Evolutionary conservation across 306 rosid genomes (phyloP), one percentile per base, ranked within the genome.

Genomic region (Leucaena leucocephala): DNA sequence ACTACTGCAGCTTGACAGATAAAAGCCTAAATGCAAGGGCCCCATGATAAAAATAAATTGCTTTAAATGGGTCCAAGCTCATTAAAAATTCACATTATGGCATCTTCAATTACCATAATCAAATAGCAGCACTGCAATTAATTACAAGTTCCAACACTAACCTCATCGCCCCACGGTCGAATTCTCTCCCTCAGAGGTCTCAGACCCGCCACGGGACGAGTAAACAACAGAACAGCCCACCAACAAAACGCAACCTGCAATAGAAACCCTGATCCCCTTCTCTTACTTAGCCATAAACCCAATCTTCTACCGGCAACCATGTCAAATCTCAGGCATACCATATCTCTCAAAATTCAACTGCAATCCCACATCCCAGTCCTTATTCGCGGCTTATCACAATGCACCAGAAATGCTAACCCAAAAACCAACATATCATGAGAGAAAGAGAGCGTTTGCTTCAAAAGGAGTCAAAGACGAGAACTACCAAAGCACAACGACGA

Each of bases 141-240:
- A 80, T 19, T 2, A 27, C 35, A 83, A 76, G 13, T 62, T n/a
- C 21, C 42, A 67, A 38, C 21, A 74, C 90, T 55, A 86, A 95
- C 99, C 99, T 95, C 99, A 74, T 93, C 98, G 22, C 96, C 97
- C 99, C 99, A 95, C 0, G 98, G 89, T 16, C 90, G 90, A 84
- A 93, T 81, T 76, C 90, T 86, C 75, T 95, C 99, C 87, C 99
- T 83, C 33, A 95, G 85, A 19, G 99, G 99, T 85, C 99, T 90
- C 63, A 95, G 84, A 81, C 91, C 90, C 16, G 74, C 88, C 84
- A 81, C 98, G 45, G 96, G 91, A 87, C 73, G 84, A 42, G 78
- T 74, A 80, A 89, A 78, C 82, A 93, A 68, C 49, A 85, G 38
- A 70, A 83, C 80, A 72, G 78, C 61, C 78, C 82, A 87, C 50